Conservation (phyloP, 2,329 filamentous ascomycete species). For the Ophiocordyceps robertsii region DNA sequence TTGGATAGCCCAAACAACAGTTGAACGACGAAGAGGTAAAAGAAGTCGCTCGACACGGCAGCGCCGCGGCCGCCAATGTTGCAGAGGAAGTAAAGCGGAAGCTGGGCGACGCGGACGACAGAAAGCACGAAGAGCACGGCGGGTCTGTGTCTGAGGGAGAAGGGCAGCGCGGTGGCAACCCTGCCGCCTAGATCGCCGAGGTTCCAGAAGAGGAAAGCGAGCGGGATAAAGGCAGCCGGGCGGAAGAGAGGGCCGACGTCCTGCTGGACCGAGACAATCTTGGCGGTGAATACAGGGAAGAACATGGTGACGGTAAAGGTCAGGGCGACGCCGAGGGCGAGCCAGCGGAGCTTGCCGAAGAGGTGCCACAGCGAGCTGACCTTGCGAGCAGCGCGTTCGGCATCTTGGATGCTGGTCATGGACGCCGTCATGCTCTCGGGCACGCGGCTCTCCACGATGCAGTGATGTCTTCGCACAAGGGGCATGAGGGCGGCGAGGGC, state of each 20-base stretch:
- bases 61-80: conserved; percentile 72
- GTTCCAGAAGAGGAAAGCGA: conserved; percentile 91
- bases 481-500: conserved; percentile 64
- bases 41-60: conserved; percentile 63
- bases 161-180: conserved; percentile 46
- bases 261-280: conserved; percentile 35
- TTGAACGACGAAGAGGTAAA: conserved; percentile 79
- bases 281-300: conserved; percentile 80
- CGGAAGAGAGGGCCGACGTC: conserved; percentile 45
- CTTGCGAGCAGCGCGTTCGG: conserved; percentile 36
- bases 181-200: conserved; percentile 71
- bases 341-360: conserved; percentile 66
- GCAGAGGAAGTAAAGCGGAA: conserved; percentile 82
- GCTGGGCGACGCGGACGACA: conserved; percentile 51
- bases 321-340: conserved; percentile 62
- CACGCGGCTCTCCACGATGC: conserved; percentile 35
- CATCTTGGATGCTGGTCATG: conserved; percentile 35
- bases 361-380: conserved; percentile 46
- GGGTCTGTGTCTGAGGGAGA: conserved; percentile 48
- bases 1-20: conserved; percentile 73
- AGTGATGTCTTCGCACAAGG: conserved; percentile 49
- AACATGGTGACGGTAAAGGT: conserved; percentile 84
- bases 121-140: conserved; percentile 53
- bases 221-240: conserved; percentile 70
- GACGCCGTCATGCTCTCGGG: conserved; percentile 34